Conservation (phyloP, 2,329 filamentous ascomycete genomes). For the Penicillium carneum region DNA sequence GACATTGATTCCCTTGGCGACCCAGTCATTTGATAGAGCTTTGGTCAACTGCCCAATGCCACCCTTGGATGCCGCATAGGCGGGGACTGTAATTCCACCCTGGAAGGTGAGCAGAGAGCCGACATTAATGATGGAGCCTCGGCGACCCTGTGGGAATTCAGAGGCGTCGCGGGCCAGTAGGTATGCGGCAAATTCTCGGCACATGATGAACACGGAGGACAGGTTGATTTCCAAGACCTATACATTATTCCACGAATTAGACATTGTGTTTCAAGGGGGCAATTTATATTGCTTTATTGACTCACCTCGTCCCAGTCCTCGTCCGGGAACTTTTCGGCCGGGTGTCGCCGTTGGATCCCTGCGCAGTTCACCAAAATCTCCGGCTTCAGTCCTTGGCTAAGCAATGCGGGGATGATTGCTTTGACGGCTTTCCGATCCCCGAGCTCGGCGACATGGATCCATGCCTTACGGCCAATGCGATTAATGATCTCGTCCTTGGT, state of each 20-base stretch:
- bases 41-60: constrained; percentile 51
- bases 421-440: constrained; percentile 52
- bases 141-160: constrained; percentile 40
- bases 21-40: constrained; percentile 63
- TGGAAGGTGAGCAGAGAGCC: constrained; percentile 83
- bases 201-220: constrained; percentile 72
- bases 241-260: neutral
- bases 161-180: constrained; percentile 41
- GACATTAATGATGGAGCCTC: constrained; percentile 75
- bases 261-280: constrained; percentile 1
- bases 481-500: constrained; percentile 54
- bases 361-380: constrained; percentile 86
- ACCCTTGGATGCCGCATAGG: constrained; percentile 47
- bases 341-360: constrained; percentile 81
- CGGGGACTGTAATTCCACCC: constrained; percentile 80
- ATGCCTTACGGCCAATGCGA: constrained; percentile 50
- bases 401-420: constrained; percentile 50
- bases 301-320: constrained; percentile 74
- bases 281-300: constrained; percentile 10
- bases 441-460: constrained; percentile 55
- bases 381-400: constrained; percentile 62
- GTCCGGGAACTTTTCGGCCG: constrained; percentile 76
- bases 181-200: constrained; percentile 48
- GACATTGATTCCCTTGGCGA: constrained; percentile 61
- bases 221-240: constrained; percentile 86